Evolutionary conservation across 1,284 basidiomycete genomes (phyloP).

Genomic region (Ustilago shanxiensis): DNA sequence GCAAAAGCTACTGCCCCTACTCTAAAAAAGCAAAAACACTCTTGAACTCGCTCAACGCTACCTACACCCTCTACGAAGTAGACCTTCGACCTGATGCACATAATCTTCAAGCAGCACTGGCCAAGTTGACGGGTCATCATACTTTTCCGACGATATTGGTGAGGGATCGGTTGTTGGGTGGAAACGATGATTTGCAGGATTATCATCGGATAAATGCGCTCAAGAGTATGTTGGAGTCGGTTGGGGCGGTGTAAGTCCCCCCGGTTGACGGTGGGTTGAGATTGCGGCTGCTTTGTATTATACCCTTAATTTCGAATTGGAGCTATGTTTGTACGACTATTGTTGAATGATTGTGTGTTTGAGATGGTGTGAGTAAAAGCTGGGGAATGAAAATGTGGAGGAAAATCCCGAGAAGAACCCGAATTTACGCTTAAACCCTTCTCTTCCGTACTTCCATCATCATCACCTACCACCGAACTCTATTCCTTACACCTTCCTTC

Average conservation of each 20-base stretch:
- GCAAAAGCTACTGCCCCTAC: conserved; percentile 55
- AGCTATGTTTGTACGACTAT: background rate
- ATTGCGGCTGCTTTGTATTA: background rate
- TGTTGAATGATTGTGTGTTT: background rate
- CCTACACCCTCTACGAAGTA: conserved; percentile 42
- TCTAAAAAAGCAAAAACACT: conserved; percentile 41
- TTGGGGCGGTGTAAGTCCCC: conserved; percentile 24
- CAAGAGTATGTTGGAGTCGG: conserved; percentile 22
- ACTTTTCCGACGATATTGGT: conserved; percentile 52
- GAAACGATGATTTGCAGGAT: conserved; percentile 41
- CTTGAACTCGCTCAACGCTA: conserved; percentile 33
- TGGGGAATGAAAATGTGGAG: background rate
- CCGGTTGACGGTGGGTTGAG: background rate
- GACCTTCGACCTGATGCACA: conserved; percentile 39
- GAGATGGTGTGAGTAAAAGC: background rate
- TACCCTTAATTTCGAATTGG: background rate
- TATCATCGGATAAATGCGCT: conserved; percentile 23
- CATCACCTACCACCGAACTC: too few species aligned
- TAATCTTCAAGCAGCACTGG: conserved; percentile 41
- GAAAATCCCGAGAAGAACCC: background rate
- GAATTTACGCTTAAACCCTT: background rate
- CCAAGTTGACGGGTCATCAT: conserved; percentile 30
- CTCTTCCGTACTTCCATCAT: conserved; percentile 13
- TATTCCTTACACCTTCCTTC: too few species aligned
- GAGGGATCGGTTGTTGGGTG: conserved; percentile 39